phyloP scores from a whole-genome alignment of 495 filamentous ascomycete genomes.

The Tetracladium marchalianum region DNA sequence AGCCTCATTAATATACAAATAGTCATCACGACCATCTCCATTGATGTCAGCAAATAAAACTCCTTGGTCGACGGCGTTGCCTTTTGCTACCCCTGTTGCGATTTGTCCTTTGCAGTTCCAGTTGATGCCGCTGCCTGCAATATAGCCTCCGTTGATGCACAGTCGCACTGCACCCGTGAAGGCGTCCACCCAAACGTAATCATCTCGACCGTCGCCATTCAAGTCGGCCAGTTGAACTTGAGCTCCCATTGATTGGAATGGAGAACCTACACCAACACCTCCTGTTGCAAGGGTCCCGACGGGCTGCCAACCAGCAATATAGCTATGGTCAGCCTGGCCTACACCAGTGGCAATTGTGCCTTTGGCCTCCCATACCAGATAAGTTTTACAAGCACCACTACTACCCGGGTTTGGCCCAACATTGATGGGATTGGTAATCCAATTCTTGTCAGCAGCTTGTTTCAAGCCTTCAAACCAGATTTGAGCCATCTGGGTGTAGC shows the following conservation, averaged over 20 bases:
- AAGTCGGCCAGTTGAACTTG: slow-evolving; percentile 1
- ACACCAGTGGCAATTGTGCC: slow-evolving; percentile 4
- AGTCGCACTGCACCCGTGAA: neutral
- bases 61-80: neutral
- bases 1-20: neutral
- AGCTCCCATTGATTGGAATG: neutral
- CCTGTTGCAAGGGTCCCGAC: neutral
- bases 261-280: neutral
- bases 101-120: neutral
- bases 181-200: slow-evolving; percentile 1
- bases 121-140: neutral
- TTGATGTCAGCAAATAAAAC: slow-evolving; percentile 7
- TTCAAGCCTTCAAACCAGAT: slow-evolving; percentile 31
- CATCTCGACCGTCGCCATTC: slow-evolving; percentile 3
- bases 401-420: neutral
- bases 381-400: neutral
- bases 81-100: neutral
- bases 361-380: neutral
- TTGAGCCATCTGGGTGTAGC: slow-evolving; percentile 36
- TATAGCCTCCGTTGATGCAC: neutral
- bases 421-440: slow-evolving; percentile 21
- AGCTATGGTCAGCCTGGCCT: neutral
- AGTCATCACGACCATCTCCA: slow-evolving; percentile 5
- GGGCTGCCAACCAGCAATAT: neutral
- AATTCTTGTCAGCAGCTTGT: slow-evolving; percentile 26